Evolutionary conservation across 2,329 filamentous ascomycete species (phyloP).

Genomic region (Botrytis byssoidea): DNA sequence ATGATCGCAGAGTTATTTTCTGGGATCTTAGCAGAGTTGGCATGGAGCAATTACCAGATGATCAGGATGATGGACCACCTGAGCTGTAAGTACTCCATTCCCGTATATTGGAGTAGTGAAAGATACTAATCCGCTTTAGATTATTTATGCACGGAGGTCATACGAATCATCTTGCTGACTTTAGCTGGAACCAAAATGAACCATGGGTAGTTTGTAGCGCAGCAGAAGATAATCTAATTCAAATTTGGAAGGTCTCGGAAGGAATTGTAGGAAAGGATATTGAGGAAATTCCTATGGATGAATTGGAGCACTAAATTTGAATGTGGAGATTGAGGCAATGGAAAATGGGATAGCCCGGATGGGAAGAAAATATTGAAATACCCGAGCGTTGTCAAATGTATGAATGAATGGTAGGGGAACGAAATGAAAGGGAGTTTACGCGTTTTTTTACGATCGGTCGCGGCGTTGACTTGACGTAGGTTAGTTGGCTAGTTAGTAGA

Average conservation of each 20-base stretch:
- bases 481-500: conserved; percentile 1
- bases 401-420: conserved; percentile 4
- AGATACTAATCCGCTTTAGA: conserved; percentile 44
- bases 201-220: conserved; percentile 96
- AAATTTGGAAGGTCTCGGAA: conserved; percentile 88
- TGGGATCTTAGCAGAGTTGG: conserved; percentile 93
- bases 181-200: conserved; percentile 96
- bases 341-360: background rate
- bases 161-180: conserved; percentile 94
- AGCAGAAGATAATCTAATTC: conserved; percentile 93
- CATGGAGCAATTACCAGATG: conserved; percentile 91
- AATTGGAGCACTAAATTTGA: conserved; percentile 60
- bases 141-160: conserved; percentile 99
- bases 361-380: conserved; percentile 6
- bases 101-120: background rate
- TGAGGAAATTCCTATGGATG: conserved; percentile 71
- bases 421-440: background rate
- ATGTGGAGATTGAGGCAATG: background rate
- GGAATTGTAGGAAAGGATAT: conserved; percentile 77
- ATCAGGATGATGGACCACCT: conserved; percentile 90
- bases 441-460: background rate
- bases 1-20: conserved; percentile 90
- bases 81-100: conserved; percentile 67
- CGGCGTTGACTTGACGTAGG: conserved; percentile 6
- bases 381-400: conserved; percentile 4